Conservation (phyloP, 441 rosid species). For the Erodium trifolium region DNA sequence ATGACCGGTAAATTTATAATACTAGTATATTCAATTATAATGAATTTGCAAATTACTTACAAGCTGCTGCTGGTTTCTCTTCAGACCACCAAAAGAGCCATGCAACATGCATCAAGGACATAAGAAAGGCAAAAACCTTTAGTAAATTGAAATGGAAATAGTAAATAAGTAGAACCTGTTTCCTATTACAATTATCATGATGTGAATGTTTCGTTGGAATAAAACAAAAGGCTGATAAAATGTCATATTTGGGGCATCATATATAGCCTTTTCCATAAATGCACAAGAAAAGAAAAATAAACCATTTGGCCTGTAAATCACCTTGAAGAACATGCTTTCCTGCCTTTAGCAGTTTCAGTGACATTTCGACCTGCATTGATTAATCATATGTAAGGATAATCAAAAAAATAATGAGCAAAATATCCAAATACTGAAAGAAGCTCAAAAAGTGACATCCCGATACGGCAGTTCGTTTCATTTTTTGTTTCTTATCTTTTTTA, state of each 20-base stretch:
- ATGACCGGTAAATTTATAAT: neutral
- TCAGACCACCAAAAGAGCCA: constrained; percentile 37
- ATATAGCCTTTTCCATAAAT: neutral
- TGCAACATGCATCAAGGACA: constrained; percentile 14
- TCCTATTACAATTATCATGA: neutral
- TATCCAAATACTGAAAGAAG: too few relatives aligned
- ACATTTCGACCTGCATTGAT: constrained; percentile 63
- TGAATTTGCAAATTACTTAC: constrained; percentile 44
- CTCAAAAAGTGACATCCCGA: too few relatives aligned
- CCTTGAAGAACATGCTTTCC: constrained; percentile 98
- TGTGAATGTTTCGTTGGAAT: neutral
- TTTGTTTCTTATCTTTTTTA: too few relatives aligned
- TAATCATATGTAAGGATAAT: constrained; percentile 5
- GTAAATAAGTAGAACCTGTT: neutral
- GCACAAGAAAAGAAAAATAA: neutral
- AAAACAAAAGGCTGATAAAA: neutral
- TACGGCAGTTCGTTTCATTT: too few relatives aligned
- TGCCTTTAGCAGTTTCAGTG: constrained; percentile 71
- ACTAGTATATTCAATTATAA: neutral
- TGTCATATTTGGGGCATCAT: neutral
- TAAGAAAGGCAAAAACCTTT: neutral
- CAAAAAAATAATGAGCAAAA: neutral
- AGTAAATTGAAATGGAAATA: neutral
- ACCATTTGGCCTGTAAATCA: constrained; percentile 17
- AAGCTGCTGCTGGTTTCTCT: constrained; percentile 96